phyloP scores from a whole-genome alignment of 306 rosid genomes.

The Delonix regia region DNA sequence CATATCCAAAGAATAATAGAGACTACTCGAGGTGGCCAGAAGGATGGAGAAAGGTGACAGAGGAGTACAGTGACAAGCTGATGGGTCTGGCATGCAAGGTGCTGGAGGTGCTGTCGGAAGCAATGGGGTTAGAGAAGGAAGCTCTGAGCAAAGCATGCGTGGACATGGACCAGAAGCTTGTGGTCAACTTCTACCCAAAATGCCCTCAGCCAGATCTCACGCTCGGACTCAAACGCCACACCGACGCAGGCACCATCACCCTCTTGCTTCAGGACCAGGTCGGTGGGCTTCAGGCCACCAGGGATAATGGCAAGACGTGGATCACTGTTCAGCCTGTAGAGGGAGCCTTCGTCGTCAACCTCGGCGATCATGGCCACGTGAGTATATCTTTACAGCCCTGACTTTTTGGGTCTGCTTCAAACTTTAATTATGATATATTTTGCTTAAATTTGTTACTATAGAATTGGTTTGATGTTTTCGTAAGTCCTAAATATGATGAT shows the following conservation, averaged over 20 bases:
- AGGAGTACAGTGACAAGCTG: constrained; percentile 71
- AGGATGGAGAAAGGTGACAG: constrained; percentile 65
- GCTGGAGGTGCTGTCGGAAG: constrained; percentile 76
- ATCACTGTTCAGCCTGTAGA: constrained; percentile 84
- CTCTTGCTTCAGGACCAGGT: constrained; percentile 87
- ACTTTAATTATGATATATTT: no score
- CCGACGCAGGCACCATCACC: constrained; percentile 93
- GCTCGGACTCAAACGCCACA: constrained; percentile 86
- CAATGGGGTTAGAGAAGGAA: constrained; percentile 85
- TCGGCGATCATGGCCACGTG: constrained; percentile 92
- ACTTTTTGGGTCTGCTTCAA: no score
- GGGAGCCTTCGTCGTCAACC: constrained; percentile 91
- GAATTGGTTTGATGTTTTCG: no score
- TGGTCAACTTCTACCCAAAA: constrained; percentile 81
- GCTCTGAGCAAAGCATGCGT: constrained; percentile 76
- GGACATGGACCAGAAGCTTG: constrained; percentile 91
- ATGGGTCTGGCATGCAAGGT: constrained; percentile 78
- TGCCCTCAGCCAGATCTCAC: constrained; percentile 93
- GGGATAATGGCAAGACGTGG: constrained; percentile 77
- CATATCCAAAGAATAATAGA: constrained; percentile 62
- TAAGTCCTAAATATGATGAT: no score
- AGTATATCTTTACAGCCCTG: no score
- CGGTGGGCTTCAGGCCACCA: constrained; percentile 91
- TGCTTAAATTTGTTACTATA: no score
- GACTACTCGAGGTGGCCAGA: constrained; percentile 83